Evolutionary conservation across 1,284 basidiomycete genomes (phyloP), one percentile per base, ranked within the genome.

Genomic region (Caloboletus firmus): DNA sequence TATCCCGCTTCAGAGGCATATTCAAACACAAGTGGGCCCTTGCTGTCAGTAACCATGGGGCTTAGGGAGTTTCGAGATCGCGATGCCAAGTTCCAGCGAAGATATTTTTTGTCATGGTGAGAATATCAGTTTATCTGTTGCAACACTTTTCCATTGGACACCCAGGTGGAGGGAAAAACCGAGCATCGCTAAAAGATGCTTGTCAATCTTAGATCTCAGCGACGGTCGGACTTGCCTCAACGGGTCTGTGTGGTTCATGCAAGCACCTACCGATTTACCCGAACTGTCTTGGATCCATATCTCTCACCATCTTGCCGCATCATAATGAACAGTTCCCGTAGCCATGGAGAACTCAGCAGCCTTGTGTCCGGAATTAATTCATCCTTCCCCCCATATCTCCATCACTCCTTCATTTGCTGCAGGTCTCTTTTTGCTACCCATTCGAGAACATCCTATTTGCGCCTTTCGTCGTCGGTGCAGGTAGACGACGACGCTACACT

Each of bases 261-360:
- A 40, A 49, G n/a, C n/a, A n/a, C n/a, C n/a, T n/a, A n/a, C n/a
- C n/a, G n/a, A n/a, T n/a, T 24, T 24, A 24, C 24, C 24, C 24
- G 24, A 24, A 34, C 44, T 18, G 49, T 46, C 34, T 51, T 55
- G n/a, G n/a, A n/a, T 43, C 22, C 46, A 47, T 37, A 49, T 39
- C 28, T 59, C 57, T 24, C 54, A 45, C 43, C 42, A 5, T 30
- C 37, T 8, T 41, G 42, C 2, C 36, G 17, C 41, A 49, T 41
- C 42, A 45, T 36, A 39, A 13, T 22, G 37, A 58, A 37, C 15
- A 4, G 12, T 50, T 37, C 34, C 42, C 39, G 63, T 65, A 65
- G 54, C 39, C 64, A 65, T 65, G 64, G 60, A n/a, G 32, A 65
- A 53, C 32, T 42, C 24, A 41, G 45, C n/a, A 55, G 41, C 58